Evolutionary conservation across 176 grass and related monocot species (phyloP).

Genomic region (Paspalum vaginatum): DNA sequence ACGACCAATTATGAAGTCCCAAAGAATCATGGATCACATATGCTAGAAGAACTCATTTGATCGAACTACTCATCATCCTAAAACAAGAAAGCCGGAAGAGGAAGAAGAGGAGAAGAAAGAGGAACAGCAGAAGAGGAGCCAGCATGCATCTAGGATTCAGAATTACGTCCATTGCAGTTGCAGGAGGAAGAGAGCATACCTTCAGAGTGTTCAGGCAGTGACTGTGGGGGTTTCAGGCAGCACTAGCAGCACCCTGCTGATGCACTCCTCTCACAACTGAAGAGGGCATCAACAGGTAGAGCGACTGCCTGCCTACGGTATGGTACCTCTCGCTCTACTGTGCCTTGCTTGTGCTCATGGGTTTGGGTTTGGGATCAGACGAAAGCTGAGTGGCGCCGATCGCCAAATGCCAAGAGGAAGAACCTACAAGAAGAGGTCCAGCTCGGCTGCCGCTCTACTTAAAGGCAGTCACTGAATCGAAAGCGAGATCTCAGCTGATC

Average conservation of each 20-base stretch:
- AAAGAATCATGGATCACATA: constrained; percentile 16
- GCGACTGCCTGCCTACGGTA: neutral
- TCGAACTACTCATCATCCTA: neutral
- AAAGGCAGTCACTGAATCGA: constrained; percentile 50
- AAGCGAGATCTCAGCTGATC: constrained; percentile 60
- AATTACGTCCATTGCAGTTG: constrained; percentile 16
- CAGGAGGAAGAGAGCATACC: constrained; percentile 4
- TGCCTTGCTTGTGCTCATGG: neutral
- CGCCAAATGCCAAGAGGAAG: constrained; percentile 9
- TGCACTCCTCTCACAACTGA: constrained; percentile 12
- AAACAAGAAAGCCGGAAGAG: neutral
- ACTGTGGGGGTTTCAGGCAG: neutral
- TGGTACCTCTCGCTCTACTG: neutral
- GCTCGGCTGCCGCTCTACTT: constrained; percentile 52
- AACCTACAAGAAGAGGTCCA: constrained; percentile 28
- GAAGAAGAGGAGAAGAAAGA: neutral
- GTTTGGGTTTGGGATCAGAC: neutral
- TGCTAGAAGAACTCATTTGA: neutral
- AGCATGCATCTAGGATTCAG: neutral
- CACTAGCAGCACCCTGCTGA: neutral
- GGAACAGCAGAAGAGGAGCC: constrained; percentile 4
- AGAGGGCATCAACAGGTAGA: neutral
- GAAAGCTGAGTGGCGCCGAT: neutral
- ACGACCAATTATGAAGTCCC: neutral
- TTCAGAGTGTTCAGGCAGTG: too few species aligned